phyloP scores from a whole-genome alignment of 163 green algal genomes.

The Coccomyxa subellipsoidea region DNA sequence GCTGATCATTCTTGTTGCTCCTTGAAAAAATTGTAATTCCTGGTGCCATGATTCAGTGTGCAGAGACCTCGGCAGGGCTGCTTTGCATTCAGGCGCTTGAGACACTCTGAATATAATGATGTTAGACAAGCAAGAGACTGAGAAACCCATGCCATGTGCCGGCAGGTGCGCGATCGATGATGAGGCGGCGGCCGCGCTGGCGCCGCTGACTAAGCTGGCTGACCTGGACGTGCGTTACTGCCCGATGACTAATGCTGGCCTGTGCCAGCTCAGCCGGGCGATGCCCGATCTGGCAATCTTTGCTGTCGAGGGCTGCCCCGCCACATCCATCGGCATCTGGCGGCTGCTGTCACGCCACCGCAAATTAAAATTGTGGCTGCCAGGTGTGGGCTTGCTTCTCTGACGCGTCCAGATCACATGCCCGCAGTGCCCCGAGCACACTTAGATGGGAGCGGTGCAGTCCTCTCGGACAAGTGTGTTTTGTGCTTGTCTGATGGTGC shows the following conservation, averaged over 20 bases:
- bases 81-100: too few relatives aligned
- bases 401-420: too few relatives aligned
- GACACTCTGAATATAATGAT: too few relatives aligned
- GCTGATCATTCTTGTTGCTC: too few relatives aligned
- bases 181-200: background rate
- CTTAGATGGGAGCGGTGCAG: too few relatives aligned
- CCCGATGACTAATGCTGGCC: background rate
- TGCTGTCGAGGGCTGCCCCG: background rate
- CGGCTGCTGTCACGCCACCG: background rate
- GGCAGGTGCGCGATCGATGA: background rate
- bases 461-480: too few relatives aligned
- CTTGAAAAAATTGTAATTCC: too few relatives aligned
- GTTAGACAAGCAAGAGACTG: too few relatives aligned
- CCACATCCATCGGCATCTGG: background rate
- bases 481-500: too few relatives aligned
- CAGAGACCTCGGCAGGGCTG: too few relatives aligned
- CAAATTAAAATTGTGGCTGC: background rate
- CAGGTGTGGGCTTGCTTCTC: background rate
- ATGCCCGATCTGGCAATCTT: background rate
- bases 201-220: background rate
- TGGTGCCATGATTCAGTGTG: too few relatives aligned
- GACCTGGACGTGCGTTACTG: conserved; percentile 1
- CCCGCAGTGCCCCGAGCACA: too few relatives aligned
- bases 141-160: background rate
- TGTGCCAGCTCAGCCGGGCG: background rate